phyloP scores from a whole-genome alignment of 306 rosid species.

The Rubus parviflorus region DNA sequence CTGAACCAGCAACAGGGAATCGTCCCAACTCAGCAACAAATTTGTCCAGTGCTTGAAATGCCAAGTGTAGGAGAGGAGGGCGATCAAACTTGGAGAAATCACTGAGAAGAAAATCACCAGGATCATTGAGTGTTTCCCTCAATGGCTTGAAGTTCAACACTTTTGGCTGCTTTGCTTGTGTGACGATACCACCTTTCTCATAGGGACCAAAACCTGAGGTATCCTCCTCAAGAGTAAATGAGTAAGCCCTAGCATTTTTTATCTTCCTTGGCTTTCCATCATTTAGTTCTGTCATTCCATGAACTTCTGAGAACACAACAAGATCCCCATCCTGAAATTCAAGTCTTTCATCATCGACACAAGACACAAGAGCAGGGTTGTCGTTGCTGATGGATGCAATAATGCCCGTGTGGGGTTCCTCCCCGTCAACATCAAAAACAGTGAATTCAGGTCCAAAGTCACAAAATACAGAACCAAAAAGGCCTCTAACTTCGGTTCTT shows the following conservation, averaged over 20 bases:
- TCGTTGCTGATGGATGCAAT: constrained; percentile 85
- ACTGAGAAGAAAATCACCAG: constrained; percentile 85
- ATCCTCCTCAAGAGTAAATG: constrained; percentile 82
- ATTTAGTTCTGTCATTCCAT: constrained; percentile 84
- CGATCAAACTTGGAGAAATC: constrained; percentile 87
- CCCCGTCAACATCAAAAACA: constrained; percentile 86
- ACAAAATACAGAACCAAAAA: constrained; percentile 88
- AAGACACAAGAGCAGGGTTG: constrained; percentile 66
- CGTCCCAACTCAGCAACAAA: constrained; percentile 57
- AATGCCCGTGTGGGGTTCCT: constrained; percentile 82
- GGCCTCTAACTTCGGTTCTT: constrained; percentile 92
- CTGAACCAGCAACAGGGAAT: constrained; percentile 78
- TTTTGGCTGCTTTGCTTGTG: constrained; percentile 84
- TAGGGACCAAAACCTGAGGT: constrained; percentile 65
- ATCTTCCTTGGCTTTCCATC: constrained; percentile 82
- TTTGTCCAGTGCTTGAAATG: constrained; percentile 79
- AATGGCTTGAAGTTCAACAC: constrained; percentile 71
- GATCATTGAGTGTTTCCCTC: constrained; percentile 62
- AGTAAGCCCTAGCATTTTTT: constrained; percentile 68
- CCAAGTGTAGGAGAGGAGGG: constrained; percentile 73
- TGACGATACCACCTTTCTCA: constrained; percentile 81
- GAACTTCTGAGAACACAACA: constrained; percentile 87
- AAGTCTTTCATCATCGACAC: constrained; percentile 93
- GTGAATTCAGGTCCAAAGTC: constrained; percentile 96
- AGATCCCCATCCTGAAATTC: constrained; percentile 95